A percentile compares a stretch with the other conserved stretches of the same genome.
These are phyloP conservation scores for Pichiaceae sp. DNA, from an alignment of 1,139 yeast species.

Conservation along the genomic window DNA sequence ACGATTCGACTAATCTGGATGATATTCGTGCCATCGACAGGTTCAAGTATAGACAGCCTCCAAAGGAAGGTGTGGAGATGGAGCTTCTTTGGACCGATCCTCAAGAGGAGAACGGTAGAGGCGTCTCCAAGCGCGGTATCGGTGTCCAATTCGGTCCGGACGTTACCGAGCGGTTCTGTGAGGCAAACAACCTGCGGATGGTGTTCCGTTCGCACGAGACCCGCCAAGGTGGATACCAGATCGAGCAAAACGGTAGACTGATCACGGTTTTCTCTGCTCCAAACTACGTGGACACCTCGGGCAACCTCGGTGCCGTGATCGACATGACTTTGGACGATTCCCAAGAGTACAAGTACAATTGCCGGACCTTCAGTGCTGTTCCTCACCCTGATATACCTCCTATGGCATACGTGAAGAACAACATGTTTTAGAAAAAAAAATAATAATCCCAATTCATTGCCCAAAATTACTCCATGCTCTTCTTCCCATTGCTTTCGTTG, in stretches of 20 bases:
- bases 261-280: conserved; percentile 97
- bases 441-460: no score
- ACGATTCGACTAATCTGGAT: conserved; percentile 59
- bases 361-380: conserved; percentile 65
- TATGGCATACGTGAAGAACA: conserved; percentile 84
- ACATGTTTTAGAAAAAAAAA: conserved; percentile 2
- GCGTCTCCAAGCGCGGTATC: conserved; percentile 88
- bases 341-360: conserved; percentile 44
- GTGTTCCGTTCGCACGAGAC: conserved; percentile 94
- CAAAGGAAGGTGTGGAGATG: conserved; percentile 89
- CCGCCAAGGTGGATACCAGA: conserved; percentile 81
- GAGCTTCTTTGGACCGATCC: conserved; percentile 98
- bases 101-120: conserved; percentile 65
- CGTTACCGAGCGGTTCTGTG: conserved; percentile 72
- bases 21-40: conserved; percentile 71
- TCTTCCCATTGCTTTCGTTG: background rate
- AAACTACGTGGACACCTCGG: conserved; percentile 89
- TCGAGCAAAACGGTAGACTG: conserved; percentile 78
- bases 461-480: background rate
- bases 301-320: conserved; percentile 84
- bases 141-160: conserved; percentile 98
- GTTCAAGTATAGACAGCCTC: conserved; percentile 68
- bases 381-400: conserved; percentile 90
- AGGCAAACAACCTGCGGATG: conserved; percentile 62
- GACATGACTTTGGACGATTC: conserved; percentile 36